These are phyloP conservation scores for Penicillium polonicum DNA, from an alignment of 2,329 filamentous ascomycete species.

Conservation along the genomic window DNA sequence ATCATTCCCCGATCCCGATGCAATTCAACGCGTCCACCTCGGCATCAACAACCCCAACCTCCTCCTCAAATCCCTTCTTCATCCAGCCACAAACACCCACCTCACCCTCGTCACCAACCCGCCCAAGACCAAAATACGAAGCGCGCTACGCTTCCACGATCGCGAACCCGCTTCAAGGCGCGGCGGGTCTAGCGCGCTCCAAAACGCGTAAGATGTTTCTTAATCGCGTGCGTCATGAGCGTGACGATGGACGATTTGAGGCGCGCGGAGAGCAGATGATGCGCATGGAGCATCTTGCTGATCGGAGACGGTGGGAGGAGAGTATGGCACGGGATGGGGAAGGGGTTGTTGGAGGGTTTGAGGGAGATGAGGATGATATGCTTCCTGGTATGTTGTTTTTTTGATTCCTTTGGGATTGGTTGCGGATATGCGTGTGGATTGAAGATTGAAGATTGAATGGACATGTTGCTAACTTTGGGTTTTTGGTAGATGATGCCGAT, in stretches of 20 bases:
- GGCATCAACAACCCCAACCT: slow-evolving; percentile 8
- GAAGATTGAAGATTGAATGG: background rate
- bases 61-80: slow-evolving; percentile 15
- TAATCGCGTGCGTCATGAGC: slow-evolving; percentile 42
- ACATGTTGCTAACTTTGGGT: background rate
- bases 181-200: slow-evolving; percentile 31
- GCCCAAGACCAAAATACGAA: slow-evolving; percentile 30
- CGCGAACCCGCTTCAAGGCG: slow-evolving; percentile 33
- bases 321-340: slow-evolving; percentile 37
- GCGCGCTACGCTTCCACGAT: slow-evolving; percentile 38
- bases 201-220: slow-evolving; percentile 42
- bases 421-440: background rate
- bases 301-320: slow-evolving; percentile 42
- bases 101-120: slow-evolving; percentile 13
- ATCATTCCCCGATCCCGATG: slow-evolving; percentile 3
- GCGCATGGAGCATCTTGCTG: slow-evolving; percentile 43
- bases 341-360: slow-evolving; percentile 17
- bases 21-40: background rate
- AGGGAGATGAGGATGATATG: slow-evolving; percentile 28
- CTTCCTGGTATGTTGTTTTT: slow-evolving; percentile 25
- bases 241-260: slow-evolving; percentile 41
- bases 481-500: slow-evolving; percentile 28
- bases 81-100: background rate
- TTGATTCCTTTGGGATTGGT: background rate
- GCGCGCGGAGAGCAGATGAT: slow-evolving; percentile 45